Conservation (phyloP, 2,329 filamentous ascomycete genomes). For the Trichoderma citrinoviride region DNA sequence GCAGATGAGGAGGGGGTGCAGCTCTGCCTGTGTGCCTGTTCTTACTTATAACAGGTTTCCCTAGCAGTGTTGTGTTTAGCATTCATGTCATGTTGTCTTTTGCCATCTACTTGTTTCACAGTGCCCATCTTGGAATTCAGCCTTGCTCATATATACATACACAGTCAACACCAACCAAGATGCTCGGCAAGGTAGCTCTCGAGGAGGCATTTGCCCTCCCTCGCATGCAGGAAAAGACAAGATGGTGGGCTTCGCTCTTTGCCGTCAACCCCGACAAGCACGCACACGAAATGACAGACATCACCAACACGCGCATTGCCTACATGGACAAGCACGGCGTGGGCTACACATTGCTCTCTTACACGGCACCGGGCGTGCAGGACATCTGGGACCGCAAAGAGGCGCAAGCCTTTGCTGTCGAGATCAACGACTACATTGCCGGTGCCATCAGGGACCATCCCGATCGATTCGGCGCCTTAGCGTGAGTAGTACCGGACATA, state of each 20-base stretch:
- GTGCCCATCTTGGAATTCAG: no score
- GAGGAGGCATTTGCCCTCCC: slow-evolving; percentile 63
- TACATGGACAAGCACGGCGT: slow-evolving; percentile 48
- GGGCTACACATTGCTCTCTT: slow-evolving; percentile 48
- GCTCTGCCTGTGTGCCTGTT: neutral
- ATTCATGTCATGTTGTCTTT: neutral
- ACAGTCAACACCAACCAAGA: slow-evolving; percentile 29
- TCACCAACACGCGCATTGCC: slow-evolving; percentile 41
- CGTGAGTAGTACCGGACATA: slow-evolving; percentile 32
- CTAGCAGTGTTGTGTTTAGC: neutral
- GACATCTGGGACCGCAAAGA: slow-evolving; percentile 43
- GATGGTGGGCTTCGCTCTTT: slow-evolving; percentile 61
- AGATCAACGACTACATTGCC: slow-evolving; percentile 44
- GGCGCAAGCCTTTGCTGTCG: slow-evolving; percentile 42
- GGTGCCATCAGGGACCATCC: slow-evolving; percentile 38
- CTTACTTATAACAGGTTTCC: neutral
- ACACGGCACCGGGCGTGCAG: slow-evolving; percentile 49
- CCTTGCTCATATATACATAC: neutral
- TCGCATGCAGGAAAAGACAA: slow-evolving; percentile 55
- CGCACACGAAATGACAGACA: slow-evolving; percentile 50
- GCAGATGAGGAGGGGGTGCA: neutral
- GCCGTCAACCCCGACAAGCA: slow-evolving; percentile 58
- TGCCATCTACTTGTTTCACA: neutral
- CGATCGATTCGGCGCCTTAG: slow-evolving; percentile 47
- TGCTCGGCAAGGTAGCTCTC: slow-evolving; percentile 60